These are phyloP conservation scores for Ceratocystis albifundus DNA, from an alignment of 2,329 filamentous ascomycete genomes.

Conservation along the genomic window DNA sequence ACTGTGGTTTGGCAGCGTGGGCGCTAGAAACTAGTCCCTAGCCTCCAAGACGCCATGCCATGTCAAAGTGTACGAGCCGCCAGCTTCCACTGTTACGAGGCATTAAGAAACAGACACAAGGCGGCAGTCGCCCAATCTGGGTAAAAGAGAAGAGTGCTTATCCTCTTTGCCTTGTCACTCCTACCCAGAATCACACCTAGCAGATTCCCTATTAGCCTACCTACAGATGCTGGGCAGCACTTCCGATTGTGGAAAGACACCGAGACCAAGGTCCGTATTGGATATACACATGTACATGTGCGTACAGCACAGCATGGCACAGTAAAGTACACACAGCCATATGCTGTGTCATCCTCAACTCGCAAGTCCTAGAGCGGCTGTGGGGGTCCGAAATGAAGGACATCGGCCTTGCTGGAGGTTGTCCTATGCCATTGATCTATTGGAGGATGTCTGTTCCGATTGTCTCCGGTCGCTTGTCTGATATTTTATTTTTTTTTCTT, in stretches of 20 bases:
- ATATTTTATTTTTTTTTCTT: too few relatives aligned
- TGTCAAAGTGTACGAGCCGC: too few relatives aligned
- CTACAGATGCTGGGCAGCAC: not conserved
- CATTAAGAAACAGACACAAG: too few relatives aligned
- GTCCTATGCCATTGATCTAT: not conserved
- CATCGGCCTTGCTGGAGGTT: not conserved
- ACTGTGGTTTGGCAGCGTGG: not conserved
- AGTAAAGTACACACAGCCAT: not conserved
- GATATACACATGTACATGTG: not conserved
- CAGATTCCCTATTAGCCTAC: not conserved
- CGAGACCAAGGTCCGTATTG: not conserved
- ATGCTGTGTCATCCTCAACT: not conserved
- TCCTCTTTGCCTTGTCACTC: not conserved
- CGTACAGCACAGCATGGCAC: too few relatives aligned
- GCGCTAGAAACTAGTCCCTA: too few relatives aligned
- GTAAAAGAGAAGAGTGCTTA: too few relatives aligned
- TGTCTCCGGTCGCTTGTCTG: not conserved
- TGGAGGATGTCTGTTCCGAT: not conserved
- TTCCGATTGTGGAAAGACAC: not conserved
- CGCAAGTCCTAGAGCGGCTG: not conserved
- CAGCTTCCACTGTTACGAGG: too few relatives aligned
- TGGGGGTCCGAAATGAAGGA: not conserved
- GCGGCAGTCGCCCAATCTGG: too few relatives aligned
- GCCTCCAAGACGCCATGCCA: too few relatives aligned
- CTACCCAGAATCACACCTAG: not conserved